These are phyloP conservation scores for Coelastrella sp. DNA, from an alignment of 139 green algal genomes.

Conservation along the genomic window DNA sequence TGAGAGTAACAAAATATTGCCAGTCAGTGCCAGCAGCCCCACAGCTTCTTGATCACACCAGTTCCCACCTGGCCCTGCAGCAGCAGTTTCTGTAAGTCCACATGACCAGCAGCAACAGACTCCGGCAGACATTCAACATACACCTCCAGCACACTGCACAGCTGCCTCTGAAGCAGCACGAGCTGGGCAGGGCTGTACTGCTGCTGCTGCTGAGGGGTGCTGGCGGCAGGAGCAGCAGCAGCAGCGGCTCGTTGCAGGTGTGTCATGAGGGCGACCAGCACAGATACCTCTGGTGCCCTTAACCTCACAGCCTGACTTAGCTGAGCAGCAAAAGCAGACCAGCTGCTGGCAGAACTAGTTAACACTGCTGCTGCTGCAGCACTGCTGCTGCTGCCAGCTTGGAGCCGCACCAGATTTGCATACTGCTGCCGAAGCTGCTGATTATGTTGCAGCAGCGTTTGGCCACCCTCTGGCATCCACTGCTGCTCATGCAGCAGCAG, in stretches of 20 bases:
- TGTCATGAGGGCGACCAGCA: conserved; percentile 14
- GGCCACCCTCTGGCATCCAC: neutral
- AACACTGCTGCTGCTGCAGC: neutral
- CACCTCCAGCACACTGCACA: conserved; percentile 1
- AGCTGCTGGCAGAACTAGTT: neutral
- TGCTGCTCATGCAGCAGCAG: neutral
- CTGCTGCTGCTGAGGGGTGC: conserved; percentile 14
- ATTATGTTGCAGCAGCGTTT: neutral
- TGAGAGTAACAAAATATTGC: no score
- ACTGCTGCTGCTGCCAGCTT: neutral
- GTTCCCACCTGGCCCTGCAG: conserved; percentile 24
- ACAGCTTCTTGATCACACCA: no score
- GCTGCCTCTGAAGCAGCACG: conserved; percentile 16
- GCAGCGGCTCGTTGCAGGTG: conserved; percentile 9
- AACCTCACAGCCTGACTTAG: conserved; percentile 1
- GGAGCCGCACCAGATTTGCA: neutral
- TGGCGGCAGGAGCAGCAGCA: conserved; percentile 13
- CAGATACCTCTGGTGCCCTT: conserved; percentile 13
- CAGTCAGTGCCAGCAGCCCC: no score
- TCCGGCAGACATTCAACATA: conserved; percentile 36
- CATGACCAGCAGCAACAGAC: conserved; percentile 28
- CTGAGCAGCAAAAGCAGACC: conserved; percentile 19
- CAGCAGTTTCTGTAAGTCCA: conserved; percentile 26
- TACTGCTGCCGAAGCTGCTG: neutral
- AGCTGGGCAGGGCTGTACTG: neutral